Evolutionary conservation across 768 basidiomycete species (phyloP).

Genomic region (Boletus rubescentipes): DNA sequence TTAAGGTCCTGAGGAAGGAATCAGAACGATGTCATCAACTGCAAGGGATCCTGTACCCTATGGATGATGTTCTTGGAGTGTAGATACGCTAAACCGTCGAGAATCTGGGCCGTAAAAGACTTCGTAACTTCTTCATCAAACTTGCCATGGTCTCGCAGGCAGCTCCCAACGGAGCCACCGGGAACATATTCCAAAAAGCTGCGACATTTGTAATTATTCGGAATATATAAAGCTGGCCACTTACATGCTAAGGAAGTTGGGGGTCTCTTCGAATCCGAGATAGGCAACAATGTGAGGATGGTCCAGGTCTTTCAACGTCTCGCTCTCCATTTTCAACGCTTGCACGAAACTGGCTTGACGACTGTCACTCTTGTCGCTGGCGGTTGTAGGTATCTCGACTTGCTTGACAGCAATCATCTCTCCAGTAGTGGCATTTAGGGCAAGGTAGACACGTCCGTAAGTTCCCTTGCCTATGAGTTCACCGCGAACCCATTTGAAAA

Average conservation of each 20-base stretch:
- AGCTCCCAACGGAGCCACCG: constrained; percentile 91
- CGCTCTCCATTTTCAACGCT: constrained; percentile 92
- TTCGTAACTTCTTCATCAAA: constrained; percentile 91
- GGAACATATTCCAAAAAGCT: constrained; percentile 99
- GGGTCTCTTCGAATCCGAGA: constrained; percentile 91
- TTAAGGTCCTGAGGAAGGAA: constrained; percentile 74
- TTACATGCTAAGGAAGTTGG: constrained; percentile 87
- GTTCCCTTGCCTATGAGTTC: constrained; percentile 97
- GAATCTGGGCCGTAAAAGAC: constrained; percentile 89
- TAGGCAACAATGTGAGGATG: constrained; percentile 98
- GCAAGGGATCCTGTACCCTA: constrained; percentile 51
- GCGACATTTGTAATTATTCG: constrained; percentile 12
- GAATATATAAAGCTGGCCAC: constrained; percentile 31
- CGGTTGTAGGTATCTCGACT: constrained; percentile 91
- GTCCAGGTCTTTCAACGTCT: constrained; percentile 93
- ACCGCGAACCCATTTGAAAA: constrained; percentile 98
- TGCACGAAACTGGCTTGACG: constrained; percentile 85
- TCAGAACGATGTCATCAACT: constrained; percentile 7
- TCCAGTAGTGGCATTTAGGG: constrained; percentile 92
- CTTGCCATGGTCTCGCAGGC: constrained; percentile 87
- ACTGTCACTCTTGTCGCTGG: constrained; percentile 86
- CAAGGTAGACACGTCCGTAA: constrained; percentile 95
- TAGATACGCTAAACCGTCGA: constrained; percentile 88
- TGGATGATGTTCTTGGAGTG: constrained; percentile 92
- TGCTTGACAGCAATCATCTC: constrained; percentile 99